Conservation (phyloP, 768 basidiomycete genomes). For the Pulveroboletus sp. region DNA sequence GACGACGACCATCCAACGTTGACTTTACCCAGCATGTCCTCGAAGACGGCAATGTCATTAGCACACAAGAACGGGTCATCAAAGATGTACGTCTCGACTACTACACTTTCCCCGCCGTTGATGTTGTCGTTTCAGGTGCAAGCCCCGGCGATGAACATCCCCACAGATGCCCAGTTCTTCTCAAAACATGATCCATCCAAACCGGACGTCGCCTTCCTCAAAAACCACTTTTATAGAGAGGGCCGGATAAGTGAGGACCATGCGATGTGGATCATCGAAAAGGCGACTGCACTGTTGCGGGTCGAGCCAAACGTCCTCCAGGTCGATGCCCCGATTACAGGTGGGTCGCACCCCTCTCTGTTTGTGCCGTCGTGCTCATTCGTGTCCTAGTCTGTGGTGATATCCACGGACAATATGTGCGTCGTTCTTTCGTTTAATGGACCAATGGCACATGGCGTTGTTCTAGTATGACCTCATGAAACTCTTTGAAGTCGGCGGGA, state of each 20-base stretch:
- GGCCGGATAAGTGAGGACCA: slow-evolving; percentile 93
- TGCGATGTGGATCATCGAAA: slow-evolving; percentile 89
- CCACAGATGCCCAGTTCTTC: slow-evolving; percentile 94
- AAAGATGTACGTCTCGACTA: slow-evolving; percentile 70
- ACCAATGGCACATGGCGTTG: slow-evolving; percentile 6
- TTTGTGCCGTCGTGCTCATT: background rate
- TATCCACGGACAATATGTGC: slow-evolving; percentile 98
- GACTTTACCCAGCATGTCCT: slow-evolving; percentile 92
- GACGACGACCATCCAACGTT: slow-evolving; percentile 54
- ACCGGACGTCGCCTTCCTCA: slow-evolving; percentile 93
- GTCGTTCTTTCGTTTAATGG: slow-evolving; percentile 29
- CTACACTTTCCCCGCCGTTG: slow-evolving; percentile 4
- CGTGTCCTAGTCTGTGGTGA: slow-evolving; percentile 81
- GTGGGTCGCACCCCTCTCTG: slow-evolving; percentile 37
- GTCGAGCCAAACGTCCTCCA: slow-evolving; percentile 87
- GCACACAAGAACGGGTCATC: slow-evolving; percentile 92
- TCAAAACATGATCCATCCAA: slow-evolving; percentile 79
- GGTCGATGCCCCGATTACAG: slow-evolving; percentile 97
- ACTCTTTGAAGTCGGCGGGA: slow-evolving; percentile 90
- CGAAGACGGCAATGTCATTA: slow-evolving; percentile 89
- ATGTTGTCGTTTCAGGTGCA: slow-evolving; percentile 64
- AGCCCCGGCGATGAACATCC: slow-evolving; percentile 92
- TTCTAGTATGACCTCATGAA: slow-evolving; percentile 90
- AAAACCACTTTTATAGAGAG: slow-evolving; percentile 99
- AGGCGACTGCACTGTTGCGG: slow-evolving; percentile 79